Conservation (phyloP, 768 basidiomycete species). For the Auricularia auricula-judae region DNA sequence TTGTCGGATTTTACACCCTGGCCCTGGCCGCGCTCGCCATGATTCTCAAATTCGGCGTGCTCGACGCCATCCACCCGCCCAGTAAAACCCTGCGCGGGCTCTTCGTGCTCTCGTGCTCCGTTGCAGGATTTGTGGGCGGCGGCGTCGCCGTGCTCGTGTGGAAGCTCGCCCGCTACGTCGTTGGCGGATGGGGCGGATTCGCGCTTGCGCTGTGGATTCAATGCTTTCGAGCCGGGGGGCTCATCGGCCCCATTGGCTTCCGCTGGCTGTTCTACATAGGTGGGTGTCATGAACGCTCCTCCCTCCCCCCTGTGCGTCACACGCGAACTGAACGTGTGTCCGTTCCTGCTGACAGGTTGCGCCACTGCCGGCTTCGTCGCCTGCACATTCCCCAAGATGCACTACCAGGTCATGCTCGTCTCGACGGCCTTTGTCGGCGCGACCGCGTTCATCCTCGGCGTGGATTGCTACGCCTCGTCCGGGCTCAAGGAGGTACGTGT, state of each 20-base stretch:
- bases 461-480: slow-evolving; percentile 88
- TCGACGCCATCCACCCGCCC: slow-evolving; percentile 76
- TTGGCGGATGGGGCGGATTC: slow-evolving; percentile 73
- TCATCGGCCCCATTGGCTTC: slow-evolving; percentile 65
- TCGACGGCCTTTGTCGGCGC: slow-evolving; percentile 87
- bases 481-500: slow-evolving; percentile 78
- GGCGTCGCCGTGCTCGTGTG: slow-evolving; percentile 86
- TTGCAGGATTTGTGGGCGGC: slow-evolving; percentile 78
- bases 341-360: slow-evolving; percentile 34
- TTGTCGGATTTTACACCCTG: slow-evolving; percentile 84
- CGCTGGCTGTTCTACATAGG: slow-evolving; percentile 89
- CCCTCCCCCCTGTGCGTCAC: slow-evolving; percentile 5
- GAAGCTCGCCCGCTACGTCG: slow-evolving; percentile 75
- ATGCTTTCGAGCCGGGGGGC: slow-evolving; percentile 70
- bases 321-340: slow-evolving; percentile 11
- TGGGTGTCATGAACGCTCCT: slow-evolving; percentile 20
- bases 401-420: slow-evolving; percentile 77
- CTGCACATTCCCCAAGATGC: slow-evolving; percentile 76
- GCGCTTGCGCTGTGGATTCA: slow-evolving; percentile 81
- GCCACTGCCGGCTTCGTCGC: slow-evolving; percentile 70
- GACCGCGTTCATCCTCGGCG: slow-evolving; percentile 81
- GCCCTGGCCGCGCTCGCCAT: slow-evolving; percentile 79
- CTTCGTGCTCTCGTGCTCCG: slow-evolving; percentile 72
- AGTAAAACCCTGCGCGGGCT: slow-evolving; percentile 70
- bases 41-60: slow-evolving; percentile 79